phyloP scores from a whole-genome alignment of 306 rosid genomes.

The Alnus glutinosa region DNA sequence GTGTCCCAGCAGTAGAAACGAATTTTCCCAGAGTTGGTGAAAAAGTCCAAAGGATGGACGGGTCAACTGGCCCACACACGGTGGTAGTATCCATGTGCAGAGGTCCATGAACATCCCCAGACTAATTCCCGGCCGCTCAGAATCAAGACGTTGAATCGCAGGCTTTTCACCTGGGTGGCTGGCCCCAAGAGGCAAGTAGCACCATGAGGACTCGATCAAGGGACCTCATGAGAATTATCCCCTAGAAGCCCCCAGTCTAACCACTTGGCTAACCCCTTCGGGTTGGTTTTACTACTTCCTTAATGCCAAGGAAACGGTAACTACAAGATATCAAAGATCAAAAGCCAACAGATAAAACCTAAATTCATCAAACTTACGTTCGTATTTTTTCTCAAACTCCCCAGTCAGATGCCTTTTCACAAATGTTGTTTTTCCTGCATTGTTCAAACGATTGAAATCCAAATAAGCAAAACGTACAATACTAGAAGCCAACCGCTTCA shows the following conservation, averaged over 20 bases:
- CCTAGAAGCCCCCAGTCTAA: too few relatives aligned
- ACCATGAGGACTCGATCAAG: too few relatives aligned
- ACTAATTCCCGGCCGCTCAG: too few relatives aligned
- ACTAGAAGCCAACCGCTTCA: neutral
- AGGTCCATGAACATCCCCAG: too few relatives aligned
- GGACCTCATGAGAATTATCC: too few relatives aligned
- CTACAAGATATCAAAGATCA: neutral
- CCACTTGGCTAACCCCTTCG: too few relatives aligned
- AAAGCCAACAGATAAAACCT: neutral
- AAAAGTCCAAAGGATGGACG: slow-evolving; percentile 73
- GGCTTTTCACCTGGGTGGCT: too few relatives aligned
- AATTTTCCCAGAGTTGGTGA: slow-evolving; percentile 74
- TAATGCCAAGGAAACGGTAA: too few relatives aligned
- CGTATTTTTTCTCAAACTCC: slow-evolving; percentile 77
- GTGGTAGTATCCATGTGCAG: too few relatives aligned
- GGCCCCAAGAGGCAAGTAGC: too few relatives aligned
- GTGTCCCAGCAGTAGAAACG: slow-evolving; percentile 87
- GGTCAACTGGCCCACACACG: too few relatives aligned
- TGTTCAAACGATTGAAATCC: neutral
- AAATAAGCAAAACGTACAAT: neutral
- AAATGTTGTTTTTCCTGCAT: slow-evolving; percentile 77
- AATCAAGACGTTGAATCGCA: too few relatives aligned
- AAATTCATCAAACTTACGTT: slow-evolving; percentile 45
- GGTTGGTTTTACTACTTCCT: neutral
- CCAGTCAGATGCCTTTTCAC: slow-evolving; percentile 83